Conservation (phyloP, 2,329 filamentous ascomycete species). For the Didymellaceae sp. region DNA sequence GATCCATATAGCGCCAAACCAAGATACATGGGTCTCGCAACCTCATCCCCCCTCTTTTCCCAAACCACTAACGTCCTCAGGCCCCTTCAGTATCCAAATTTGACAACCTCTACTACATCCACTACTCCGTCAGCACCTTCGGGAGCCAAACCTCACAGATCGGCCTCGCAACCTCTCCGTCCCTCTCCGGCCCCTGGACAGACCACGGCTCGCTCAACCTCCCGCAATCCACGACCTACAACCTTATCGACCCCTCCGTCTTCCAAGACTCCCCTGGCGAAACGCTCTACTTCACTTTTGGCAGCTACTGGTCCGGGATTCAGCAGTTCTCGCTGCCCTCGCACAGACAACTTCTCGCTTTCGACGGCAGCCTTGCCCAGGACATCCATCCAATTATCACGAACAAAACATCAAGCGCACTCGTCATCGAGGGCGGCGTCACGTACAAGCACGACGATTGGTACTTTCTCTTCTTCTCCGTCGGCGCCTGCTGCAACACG, state of each 20-base stretch:
- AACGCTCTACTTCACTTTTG: constrained; percentile 63
- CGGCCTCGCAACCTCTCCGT: constrained; percentile 59
- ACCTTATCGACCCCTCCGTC: constrained; percentile 59
- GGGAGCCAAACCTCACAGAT: constrained; percentile 67
- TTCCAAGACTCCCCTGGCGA: constrained; percentile 42
- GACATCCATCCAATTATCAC: constrained; percentile 25
- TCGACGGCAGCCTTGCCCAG: constrained; percentile 4
- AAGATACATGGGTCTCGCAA: constrained; percentile 55
- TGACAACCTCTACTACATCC: constrained; percentile 63
- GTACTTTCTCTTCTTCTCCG: constrained; percentile 69
- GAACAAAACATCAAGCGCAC: constrained; percentile 26
- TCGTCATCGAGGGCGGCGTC: constrained; percentile 58
- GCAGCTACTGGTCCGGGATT: constrained; percentile 70
- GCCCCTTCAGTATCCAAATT: constrained; percentile 68
- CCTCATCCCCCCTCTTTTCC: neutral
- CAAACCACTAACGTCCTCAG: constrained; percentile 42
- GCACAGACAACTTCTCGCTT: constrained; percentile 12
- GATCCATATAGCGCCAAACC: constrained; percentile 49
- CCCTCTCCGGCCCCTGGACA: constrained; percentile 62
- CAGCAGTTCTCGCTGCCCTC: constrained; percentile 62
- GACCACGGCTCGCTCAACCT: constrained; percentile 61
- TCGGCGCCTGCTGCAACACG: constrained; percentile 65
- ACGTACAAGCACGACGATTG: constrained; percentile 58
- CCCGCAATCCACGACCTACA: constrained; percentile 45
- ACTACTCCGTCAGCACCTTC: constrained; percentile 67